A percentile compares a stretch with the other conserved stretches of the same genome.
These are phyloP conservation scores for Sclerotinia subarctica DNA, from an alignment of 2,329 filamentous ascomycete genomes.

Conservation along the genomic window DNA sequence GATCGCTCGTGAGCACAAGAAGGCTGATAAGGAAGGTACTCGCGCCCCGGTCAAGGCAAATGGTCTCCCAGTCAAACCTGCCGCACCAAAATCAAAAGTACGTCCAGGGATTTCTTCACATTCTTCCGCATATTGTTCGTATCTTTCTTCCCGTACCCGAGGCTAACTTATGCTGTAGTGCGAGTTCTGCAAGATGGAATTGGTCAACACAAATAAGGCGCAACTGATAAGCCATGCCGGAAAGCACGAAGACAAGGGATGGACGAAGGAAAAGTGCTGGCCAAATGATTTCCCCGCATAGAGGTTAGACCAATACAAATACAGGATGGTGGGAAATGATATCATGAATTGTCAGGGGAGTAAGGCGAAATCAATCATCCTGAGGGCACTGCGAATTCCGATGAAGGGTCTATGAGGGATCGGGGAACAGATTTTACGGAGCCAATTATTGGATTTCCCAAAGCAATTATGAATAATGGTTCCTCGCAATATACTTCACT, in stretches of 20 bases:
- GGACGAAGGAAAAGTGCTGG: conserved; percentile 59
- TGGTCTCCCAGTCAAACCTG: conserved; percentile 52
- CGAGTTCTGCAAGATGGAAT: conserved; percentile 50
- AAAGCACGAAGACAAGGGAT: conserved; percentile 49
- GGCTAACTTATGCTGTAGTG: conserved; percentile 40
- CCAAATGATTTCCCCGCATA: conserved; percentile 46
- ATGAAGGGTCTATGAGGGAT: conserved; percentile 8
- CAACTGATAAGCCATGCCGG: conserved; percentile 52
- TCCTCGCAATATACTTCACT: background rate
- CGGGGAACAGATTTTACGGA: background rate
- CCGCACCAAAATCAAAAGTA: conserved; percentile 51
- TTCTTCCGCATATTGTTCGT: background rate
- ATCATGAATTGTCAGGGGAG: conserved; percentile 16
- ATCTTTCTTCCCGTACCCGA: no score
- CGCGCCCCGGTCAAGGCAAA: conserved; percentile 53
- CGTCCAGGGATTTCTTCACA: conserved; percentile 23
- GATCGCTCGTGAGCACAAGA: conserved; percentile 54
- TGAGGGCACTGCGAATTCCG: conserved; percentile 9
- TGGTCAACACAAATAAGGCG: conserved; percentile 50
- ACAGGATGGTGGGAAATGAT: conserved; percentile 7
- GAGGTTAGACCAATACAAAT: background rate
- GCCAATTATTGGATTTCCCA: background rate
- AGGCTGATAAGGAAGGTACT: conserved; percentile 53
- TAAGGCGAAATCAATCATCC: conserved; percentile 15
- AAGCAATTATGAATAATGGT: conserved; percentile 14